Evolutionary conservation across 108 stramenopile species (phyloP).

Genomic region (Fragilaria crotonensis): DNA sequence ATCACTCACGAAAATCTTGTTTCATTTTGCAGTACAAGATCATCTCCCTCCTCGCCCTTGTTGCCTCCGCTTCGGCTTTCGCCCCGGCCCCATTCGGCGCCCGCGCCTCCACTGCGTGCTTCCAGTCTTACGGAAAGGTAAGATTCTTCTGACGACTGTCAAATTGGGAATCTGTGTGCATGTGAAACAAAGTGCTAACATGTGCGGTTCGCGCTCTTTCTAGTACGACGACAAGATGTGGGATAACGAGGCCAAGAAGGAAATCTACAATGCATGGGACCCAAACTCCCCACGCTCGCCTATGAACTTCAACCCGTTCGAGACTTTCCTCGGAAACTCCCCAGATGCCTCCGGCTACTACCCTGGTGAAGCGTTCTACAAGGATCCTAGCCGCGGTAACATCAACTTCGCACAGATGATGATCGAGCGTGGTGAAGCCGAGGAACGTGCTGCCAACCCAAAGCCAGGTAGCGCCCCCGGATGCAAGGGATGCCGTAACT

Average conservation of each 20-base stretch:
- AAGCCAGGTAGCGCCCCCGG: conserved; percentile 36
- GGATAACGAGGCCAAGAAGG: conserved; percentile 80
- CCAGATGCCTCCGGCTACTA: conserved; percentile 66
- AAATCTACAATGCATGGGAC: conserved; percentile 77
- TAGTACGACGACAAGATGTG: conserved; percentile 80
- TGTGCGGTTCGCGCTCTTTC: too few species aligned
- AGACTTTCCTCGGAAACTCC: conserved; percentile 42
- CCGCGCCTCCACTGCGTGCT: conserved; percentile 38
- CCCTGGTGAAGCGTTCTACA: conserved; percentile 84
- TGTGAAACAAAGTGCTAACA: too few species aligned
- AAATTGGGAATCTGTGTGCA: too few species aligned
- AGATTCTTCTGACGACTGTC: too few species aligned
- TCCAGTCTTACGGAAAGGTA: conserved; percentile 49
- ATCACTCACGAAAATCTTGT: too few species aligned
- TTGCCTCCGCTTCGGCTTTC: conserved; percentile 51
- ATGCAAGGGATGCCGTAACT: not conserved
- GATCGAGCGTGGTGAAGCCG: conserved; percentile 58
- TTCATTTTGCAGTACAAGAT: conserved; percentile 32
- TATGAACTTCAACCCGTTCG: conserved; percentile 94
- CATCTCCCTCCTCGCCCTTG: conserved; percentile 38
- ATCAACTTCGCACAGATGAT: conserved; percentile 76
- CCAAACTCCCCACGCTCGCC: conserved; percentile 66
- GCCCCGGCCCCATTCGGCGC: conserved; percentile 28
- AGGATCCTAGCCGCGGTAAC: conserved; percentile 83
- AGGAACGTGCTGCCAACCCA: conserved; percentile 69